These are phyloP conservation scores for Botryobasidium botryosum DNA, from an alignment of 768 basidiomycete genomes.

Conservation along the genomic window DNA sequence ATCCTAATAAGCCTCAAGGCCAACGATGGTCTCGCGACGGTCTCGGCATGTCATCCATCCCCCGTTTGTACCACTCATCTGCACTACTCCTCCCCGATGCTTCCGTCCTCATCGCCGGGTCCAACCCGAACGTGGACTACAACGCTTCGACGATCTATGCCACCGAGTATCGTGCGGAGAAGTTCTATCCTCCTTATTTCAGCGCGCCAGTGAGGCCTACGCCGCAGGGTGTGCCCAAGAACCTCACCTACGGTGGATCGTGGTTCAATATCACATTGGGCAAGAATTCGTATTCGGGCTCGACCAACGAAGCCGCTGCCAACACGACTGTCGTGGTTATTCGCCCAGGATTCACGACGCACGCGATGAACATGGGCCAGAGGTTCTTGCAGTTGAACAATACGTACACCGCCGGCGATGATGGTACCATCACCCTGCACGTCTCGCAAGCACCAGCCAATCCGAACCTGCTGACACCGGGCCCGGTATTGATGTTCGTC, in stretches of 20 bases:
- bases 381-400: constrained; percentile 66
- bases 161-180: constrained; percentile 67
- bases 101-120: constrained; percentile 62
- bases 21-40: constrained; percentile 40
- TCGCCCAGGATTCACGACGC: constrained; percentile 50
- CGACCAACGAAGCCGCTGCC: constrained; percentile 50
- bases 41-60: constrained; percentile 47
- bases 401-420: constrained; percentile 64
- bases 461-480: constrained; percentile 75
- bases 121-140: constrained; percentile 63
- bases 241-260: constrained; percentile 65
- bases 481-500: constrained; percentile 71
- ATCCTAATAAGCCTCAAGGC: constrained; percentile 35
- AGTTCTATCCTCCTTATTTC: constrained; percentile 89
- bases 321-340: constrained; percentile 61
- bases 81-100: constrained; percentile 61
- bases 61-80: constrained; percentile 69
- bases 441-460: constrained; percentile 73
- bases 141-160: constrained; percentile 44
- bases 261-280: constrained; percentile 62
- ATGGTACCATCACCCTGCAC: constrained; percentile 63
- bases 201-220: constrained; percentile 47
- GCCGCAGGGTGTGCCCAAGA: constrained; percentile 52
- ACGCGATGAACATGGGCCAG: constrained; percentile 74
- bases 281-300: constrained; percentile 44